Evolutionary conservation across 2,329 filamentous ascomycete species (phyloP).

Genomic region (Cadophora sp.): DNA sequence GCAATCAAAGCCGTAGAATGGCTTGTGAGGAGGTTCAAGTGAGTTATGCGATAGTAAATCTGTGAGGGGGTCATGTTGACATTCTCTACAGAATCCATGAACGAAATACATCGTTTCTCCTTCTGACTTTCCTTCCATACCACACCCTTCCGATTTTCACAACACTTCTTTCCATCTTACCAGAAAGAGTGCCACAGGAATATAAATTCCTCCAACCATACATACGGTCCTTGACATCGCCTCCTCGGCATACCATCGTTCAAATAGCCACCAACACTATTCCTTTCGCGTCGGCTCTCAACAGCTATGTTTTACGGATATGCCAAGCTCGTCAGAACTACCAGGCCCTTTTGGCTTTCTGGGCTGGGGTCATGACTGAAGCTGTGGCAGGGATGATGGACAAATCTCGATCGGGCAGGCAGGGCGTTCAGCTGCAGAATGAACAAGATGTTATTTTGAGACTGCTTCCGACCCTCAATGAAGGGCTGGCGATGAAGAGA

Average conservation of each 20-base stretch:
- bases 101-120: slow-evolving; percentile 78
- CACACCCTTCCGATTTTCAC: slow-evolving; percentile 86
- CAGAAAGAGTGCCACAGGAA: slow-evolving; percentile 72
- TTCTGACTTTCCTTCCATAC: slow-evolving; percentile 91
- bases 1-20: slow-evolving; percentile 93
- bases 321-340: slow-evolving; percentile 77
- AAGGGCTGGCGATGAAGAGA: slow-evolving; percentile 77
- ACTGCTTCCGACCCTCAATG: slow-evolving; percentile 74
- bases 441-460: slow-evolving; percentile 78
- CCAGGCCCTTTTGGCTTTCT: slow-evolving; percentile 82
- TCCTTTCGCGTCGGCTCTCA: slow-evolving; percentile 77
- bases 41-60: slow-evolving; percentile 40
- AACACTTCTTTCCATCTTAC: slow-evolving; percentile 86
- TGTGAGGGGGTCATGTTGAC: slow-evolving; percentile 14
- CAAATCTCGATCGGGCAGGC: slow-evolving; percentile 75
- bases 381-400: slow-evolving; percentile 85
- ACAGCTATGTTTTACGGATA: slow-evolving; percentile 78
- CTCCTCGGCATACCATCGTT: slow-evolving; percentile 82
- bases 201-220: slow-evolving; percentile 90
- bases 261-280: slow-evolving; percentile 82
- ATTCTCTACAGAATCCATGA: slow-evolving; percentile 75
- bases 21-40: slow-evolving; percentile 91
- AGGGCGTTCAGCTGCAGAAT: slow-evolving; percentile 78
- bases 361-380: slow-evolving; percentile 88
- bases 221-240: slow-evolving; percentile 75